Percentiles rank a stretch among this genome's conserved stretches.
Evolutionary conservation across 768 basidiomycete species (phyloP).

Genomic region (Leccinellum albellum): DNA sequence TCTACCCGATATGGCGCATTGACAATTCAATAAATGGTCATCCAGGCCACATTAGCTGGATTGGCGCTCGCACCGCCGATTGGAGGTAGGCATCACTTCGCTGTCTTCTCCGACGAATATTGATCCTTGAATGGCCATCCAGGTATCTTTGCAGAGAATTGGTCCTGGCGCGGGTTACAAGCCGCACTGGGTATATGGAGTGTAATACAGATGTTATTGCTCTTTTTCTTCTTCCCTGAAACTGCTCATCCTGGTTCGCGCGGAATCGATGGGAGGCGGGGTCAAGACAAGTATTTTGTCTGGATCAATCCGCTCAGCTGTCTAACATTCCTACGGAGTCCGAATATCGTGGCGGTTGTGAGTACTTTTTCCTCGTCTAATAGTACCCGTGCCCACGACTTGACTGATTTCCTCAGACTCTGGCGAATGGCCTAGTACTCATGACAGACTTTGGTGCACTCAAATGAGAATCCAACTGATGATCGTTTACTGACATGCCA

Average conservation of each 20-base stretch:
- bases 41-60: conserved; percentile 48
- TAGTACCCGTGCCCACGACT: not conserved
- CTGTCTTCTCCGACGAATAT: not conserved
- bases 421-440: conserved; percentile 33
- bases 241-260: conserved; percentile 59
- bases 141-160: conserved; percentile 53
- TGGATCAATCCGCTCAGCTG: conserved; percentile 59
- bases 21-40: not conserved
- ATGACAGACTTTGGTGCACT: conserved; percentile 33
- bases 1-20: not conserved
- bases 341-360: conserved; percentile 54
- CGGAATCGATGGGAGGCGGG: conserved; percentile 46
- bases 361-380: conserved; percentile 18
- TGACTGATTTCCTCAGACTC: conserved; percentile 32
- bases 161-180: conserved; percentile 67
- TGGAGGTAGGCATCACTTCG: conserved; percentile 40
- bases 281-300: conserved; percentile 27
- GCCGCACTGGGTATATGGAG: conserved; percentile 40
- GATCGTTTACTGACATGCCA: not conserved
- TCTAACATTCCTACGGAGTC: conserved; percentile 51
- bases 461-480: not conserved
- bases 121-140: not conserved
- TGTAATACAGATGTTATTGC: conserved; percentile 35
- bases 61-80: conserved; percentile 57
- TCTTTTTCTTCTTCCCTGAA: conserved; percentile 54